phyloP scores from a whole-genome alignment of 257 asterid genomes.

The Penstemon eatonii region DNA sequence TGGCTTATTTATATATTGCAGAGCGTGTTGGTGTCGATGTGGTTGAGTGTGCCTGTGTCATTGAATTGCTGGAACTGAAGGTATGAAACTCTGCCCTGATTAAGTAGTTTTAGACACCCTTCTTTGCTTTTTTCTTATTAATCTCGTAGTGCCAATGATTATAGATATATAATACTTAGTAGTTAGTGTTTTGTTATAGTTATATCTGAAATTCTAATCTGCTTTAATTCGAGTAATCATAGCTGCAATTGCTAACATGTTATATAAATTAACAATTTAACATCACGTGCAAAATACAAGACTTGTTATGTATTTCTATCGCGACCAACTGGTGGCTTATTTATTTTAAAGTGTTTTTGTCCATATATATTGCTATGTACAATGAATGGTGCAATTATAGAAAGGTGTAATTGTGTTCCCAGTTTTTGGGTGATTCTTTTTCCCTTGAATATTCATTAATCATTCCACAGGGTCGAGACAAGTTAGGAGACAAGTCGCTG shows the following conservation, averaged over 20 bases:
- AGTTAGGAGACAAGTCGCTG: constrained; percentile 62
- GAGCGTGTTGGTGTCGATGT: constrained; percentile 80
- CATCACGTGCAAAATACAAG: not conserved
- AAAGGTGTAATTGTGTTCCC: not conserved
- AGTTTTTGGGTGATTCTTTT: constrained; percentile 20
- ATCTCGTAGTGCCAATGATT: not conserved
- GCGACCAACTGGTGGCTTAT: not conserved
- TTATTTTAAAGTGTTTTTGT: not conserved
- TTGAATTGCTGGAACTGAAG: constrained; percentile 83
- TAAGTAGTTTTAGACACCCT: not conserved
- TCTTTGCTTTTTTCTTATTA: too few species aligned
- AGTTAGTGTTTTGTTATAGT: not conserved
- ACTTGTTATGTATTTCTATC: not conserved
- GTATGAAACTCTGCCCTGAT: constrained; percentile 40
- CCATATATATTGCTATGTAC: not conserved
- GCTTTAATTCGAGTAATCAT: not conserved
- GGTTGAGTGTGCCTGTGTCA: constrained; percentile 87
- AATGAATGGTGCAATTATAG: not conserved
- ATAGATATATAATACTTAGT: constrained; percentile 1
- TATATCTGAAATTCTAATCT: constrained; percentile 2
- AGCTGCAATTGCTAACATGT: not conserved
- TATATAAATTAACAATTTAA: not conserved
- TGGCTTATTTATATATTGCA: constrained; percentile 42
- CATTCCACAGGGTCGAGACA: constrained; percentile 70
- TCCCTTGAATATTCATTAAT: not conserved